These are phyloP conservation scores for Tardiomyces blankii DNA, from an alignment of 1,139 yeast genomes.

Conservation along the genomic window DNA sequence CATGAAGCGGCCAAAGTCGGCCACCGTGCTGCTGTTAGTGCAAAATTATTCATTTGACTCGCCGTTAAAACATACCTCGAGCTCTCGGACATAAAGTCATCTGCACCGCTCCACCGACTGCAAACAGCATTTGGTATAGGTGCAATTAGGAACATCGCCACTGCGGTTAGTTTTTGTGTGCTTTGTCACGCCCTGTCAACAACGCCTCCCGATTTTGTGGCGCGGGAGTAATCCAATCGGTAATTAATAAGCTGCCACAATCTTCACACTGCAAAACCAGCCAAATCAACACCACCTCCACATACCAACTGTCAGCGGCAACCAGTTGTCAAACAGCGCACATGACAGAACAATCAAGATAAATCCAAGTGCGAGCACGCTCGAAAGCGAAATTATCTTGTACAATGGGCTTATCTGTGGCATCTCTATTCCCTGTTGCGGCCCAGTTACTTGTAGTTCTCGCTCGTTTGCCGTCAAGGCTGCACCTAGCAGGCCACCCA, in stretches of 20 bases:
- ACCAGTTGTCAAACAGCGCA: conserved; percentile 66
- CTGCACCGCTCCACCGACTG: conserved; percentile 28
- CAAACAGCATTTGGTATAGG: conserved; percentile 58
- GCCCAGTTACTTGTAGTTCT: too few species aligned
- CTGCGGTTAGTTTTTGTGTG: conserved; percentile 13
- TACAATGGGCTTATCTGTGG: conserved; percentile 45
- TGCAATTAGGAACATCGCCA: conserved; percentile 42
- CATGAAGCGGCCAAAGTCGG: conserved; percentile 56
- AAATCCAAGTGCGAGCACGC: conserved; percentile 68
- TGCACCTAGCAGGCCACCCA: too few species aligned
- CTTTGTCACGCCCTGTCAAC: too few species aligned
- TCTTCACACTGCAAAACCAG: too few species aligned
- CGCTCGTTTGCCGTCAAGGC: too few species aligned
- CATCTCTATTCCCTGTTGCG: neutral
- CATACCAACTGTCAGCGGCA: conserved; percentile 51
- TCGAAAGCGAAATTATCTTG: conserved; percentile 62
- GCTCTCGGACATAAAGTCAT: conserved; percentile 39
- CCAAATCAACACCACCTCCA: too few species aligned
- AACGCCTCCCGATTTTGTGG: too few species aligned
- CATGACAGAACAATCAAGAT: conserved; percentile 70
- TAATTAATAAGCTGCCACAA: too few species aligned
- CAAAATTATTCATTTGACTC: too few species aligned
- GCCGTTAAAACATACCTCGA: conserved; percentile 2
- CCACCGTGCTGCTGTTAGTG: conserved; percentile 20
- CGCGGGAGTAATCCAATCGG: too few species aligned